phyloP scores from a whole-genome alignment of 148 eudicot species.

The Pouteria glomerata region DNA sequence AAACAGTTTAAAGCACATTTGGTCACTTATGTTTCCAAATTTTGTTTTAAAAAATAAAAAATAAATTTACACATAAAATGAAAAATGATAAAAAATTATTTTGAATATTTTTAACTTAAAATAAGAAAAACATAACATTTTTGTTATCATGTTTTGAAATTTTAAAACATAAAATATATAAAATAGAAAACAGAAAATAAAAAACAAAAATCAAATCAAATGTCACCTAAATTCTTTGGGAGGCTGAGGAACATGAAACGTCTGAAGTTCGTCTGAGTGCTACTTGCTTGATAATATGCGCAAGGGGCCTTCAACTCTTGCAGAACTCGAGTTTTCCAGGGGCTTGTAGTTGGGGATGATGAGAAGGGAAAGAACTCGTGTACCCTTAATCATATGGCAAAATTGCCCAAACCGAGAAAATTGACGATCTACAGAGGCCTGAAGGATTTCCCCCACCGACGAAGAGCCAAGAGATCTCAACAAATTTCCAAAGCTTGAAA shows the following conservation, averaged over 20 bases:
- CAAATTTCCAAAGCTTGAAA: constrained; percentile 9
- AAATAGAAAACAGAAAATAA: too few species aligned
- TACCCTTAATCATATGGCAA: constrained; percentile 23
- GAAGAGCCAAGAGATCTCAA: background rate
- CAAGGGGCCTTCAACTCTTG: constrained; percentile 17
- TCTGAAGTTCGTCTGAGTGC: constrained; percentile 32
- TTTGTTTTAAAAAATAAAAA: too few species aligned
- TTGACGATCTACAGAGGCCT: constrained; percentile 23
- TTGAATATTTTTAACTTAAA: too few species aligned
- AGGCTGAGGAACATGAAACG: constrained; percentile 15
- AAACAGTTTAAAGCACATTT: too few species aligned
- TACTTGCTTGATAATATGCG: constrained; percentile 30
- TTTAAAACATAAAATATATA: too few species aligned
- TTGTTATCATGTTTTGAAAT: too few species aligned
- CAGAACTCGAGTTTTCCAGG: constrained; percentile 32
- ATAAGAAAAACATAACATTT: too few species aligned
- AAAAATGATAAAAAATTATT: too few species aligned
- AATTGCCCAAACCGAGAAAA: constrained; percentile 17
- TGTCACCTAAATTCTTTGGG: too few species aligned
- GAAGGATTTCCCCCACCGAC: constrained; percentile 11
- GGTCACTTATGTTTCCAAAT: too few species aligned
- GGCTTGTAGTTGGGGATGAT: constrained; percentile 26
- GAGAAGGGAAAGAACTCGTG: constrained; percentile 12
- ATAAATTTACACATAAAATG: too few species aligned
- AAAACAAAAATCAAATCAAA: too few species aligned